Evolutionary conservation across 257 asterid genomes (phyloP).

Genomic region (Solanum bulbocastanum): DNA sequence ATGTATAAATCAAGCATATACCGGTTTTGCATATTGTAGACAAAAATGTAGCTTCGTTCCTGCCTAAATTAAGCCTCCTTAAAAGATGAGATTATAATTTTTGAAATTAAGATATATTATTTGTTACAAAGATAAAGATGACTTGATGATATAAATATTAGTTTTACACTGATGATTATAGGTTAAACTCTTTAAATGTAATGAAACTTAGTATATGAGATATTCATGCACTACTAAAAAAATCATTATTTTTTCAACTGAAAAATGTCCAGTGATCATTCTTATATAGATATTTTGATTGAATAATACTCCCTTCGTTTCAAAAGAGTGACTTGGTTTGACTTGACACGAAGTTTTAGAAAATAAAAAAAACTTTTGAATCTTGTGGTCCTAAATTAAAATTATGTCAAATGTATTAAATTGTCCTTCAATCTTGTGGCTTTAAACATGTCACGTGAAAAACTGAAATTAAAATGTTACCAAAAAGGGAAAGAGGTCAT

Average conservation of each 20-base stretch:
- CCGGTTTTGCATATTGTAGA: neutral
- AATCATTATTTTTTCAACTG: neutral
- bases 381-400: too few species aligned
- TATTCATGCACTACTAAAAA: neutral
- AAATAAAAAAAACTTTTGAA: too few species aligned
- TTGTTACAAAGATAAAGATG: neutral
- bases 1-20: neutral
- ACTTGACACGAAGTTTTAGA: too few species aligned
- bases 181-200: neutral
- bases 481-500: too few species aligned
- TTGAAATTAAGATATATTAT: neutral
- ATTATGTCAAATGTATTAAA: too few species aligned
- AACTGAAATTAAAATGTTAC: too few species aligned
- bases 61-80: neutral
- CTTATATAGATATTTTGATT: neutral
- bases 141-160: neutral
- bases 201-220: neutral
- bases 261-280: fast-evolving
- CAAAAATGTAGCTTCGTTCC: neutral
- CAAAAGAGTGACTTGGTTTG: too few species aligned
- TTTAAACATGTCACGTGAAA: too few species aligned
- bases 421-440: too few species aligned
- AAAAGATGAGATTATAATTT: neutral
- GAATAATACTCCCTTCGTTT: neutral
- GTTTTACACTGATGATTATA: neutral